Conservation (phyloP, 352 stramenopile genomes). For the Globisporangium sylvaticum region DNA sequence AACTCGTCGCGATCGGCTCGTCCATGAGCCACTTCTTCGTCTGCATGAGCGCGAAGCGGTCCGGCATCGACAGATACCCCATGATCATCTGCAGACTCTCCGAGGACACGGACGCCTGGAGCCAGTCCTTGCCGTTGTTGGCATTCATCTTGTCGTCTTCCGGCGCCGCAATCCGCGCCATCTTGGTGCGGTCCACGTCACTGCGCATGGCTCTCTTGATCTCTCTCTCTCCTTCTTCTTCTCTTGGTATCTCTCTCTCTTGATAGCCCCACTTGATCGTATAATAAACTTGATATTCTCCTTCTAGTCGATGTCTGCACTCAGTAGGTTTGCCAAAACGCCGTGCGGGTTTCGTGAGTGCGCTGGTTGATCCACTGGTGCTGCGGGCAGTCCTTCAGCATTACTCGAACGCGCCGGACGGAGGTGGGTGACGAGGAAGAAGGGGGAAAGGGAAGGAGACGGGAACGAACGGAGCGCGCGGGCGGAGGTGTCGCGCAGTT, state of each 20-base stretch:
- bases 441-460: not conserved
- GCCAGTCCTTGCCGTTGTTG: constrained; percentile 7
- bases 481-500: not conserved
- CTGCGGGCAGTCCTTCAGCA: constrained; percentile 89
- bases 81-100: constrained; percentile 60
- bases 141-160: not conserved
- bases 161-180: not conserved
- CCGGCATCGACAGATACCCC: constrained; percentile 44
- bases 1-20: constrained; percentile 35
- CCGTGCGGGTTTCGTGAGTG: constrained; percentile 82
- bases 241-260: not conserved
- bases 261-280: not conserved
- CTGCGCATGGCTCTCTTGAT: not conserved
- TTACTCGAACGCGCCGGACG: constrained; percentile 17
- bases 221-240: not conserved
- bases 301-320: not conserved
- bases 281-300: constrained; percentile 1
- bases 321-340: constrained; percentile 66
- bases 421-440: not conserved
- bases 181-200: constrained; percentile 9
- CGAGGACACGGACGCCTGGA: constrained; percentile 19
- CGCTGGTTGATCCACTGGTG: constrained; percentile 89
- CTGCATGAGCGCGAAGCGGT: constrained; percentile 58
- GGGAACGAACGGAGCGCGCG: not conserved
- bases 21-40: constrained; percentile 34